phyloP scores from a whole-genome alignment of 192 early-diverging fungal genomes.

The Kickxella alabastrina region DNA sequence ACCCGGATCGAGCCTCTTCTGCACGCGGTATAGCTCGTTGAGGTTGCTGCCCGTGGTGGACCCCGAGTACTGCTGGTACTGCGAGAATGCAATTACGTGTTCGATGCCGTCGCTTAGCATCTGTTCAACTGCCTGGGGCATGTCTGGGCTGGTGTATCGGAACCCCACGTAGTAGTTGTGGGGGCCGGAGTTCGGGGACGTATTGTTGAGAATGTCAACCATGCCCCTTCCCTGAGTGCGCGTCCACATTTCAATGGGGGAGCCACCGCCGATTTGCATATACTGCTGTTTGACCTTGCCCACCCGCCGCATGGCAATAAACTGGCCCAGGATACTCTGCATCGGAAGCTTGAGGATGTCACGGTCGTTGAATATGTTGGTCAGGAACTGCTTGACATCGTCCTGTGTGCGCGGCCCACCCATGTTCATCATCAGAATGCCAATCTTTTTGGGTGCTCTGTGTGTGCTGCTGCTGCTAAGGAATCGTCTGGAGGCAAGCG shows the following conservation, averaged over 20 bases:
- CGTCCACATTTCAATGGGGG: constrained; percentile 90
- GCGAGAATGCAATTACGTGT: constrained; percentile 83
- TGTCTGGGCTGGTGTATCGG: constrained; percentile 82
- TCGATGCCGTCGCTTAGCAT: constrained; percentile 81
- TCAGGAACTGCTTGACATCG: constrained; percentile 77
- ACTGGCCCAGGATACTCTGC: constrained; percentile 65
- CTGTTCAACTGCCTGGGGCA: constrained; percentile 62
- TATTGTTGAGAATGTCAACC: constrained; percentile 68
- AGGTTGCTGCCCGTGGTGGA: constrained; percentile 90
- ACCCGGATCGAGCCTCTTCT: constrained; percentile 60
- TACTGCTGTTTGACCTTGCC: constrained; percentile 88
- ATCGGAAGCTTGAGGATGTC: constrained; percentile 90
- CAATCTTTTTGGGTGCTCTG: constrained; percentile 53
- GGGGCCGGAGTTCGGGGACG: constrained; percentile 74
- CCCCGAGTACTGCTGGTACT: constrained; percentile 97
- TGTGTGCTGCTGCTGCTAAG: constrained; percentile 8
- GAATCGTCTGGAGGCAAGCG: background rate
- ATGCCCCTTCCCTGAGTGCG: constrained; percentile 76
- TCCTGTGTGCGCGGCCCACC: constrained; percentile 78
- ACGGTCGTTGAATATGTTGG: constrained; percentile 81
- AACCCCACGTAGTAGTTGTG: constrained; percentile 92
- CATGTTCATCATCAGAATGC: constrained; percentile 89
- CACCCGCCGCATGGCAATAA: constrained; percentile 78
- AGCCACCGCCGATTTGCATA: constrained; percentile 88
- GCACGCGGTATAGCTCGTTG: constrained; percentile 76